Evolutionary conservation across 768 basidiomycete genomes (phyloP).

Genomic region (Termitomyces sp.): DNA sequence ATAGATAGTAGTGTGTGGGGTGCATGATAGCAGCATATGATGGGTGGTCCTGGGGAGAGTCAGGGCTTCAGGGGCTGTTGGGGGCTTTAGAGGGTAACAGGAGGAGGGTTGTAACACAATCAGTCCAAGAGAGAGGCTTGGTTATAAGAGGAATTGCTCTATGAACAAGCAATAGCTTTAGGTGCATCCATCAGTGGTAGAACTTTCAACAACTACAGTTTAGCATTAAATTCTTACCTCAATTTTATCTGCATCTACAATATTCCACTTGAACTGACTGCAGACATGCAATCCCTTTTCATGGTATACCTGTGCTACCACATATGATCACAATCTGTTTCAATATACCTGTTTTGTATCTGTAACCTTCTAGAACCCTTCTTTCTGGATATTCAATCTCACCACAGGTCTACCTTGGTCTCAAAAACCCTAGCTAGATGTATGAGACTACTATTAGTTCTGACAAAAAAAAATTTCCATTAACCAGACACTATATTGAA

Average conservation of each 20-base stretch:
- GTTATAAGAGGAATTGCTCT: slow-evolving; percentile 24
- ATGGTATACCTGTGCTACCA: slow-evolving; percentile 31
- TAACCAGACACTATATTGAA: slow-evolving; percentile 6
- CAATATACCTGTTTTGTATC: slow-evolving; percentile 32
- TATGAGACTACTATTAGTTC: neutral
- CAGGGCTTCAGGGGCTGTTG: no score
- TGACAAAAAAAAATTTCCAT: slow-evolving; percentile 15
- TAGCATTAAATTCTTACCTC: slow-evolving; percentile 36
- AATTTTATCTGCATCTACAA: no score
- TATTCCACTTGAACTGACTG: neutral
- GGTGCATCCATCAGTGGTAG: slow-evolving; percentile 13
- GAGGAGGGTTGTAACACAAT: no score
- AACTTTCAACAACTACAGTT: no score
- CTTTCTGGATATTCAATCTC: slow-evolving; percentile 24
- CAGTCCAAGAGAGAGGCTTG: no score
- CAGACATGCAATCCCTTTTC: slow-evolving; percentile 32
- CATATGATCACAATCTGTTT: slow-evolving; percentile 30
- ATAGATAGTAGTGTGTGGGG: no score
- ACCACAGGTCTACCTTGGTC: slow-evolving; percentile 18
- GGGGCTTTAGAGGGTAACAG: no score
- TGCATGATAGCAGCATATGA: no score
- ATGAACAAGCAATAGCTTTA: no score
- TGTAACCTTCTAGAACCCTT: slow-evolving; percentile 23
- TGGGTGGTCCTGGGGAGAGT: no score
- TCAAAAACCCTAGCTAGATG: slow-evolving; percentile 19